Evolutionary conservation across 1,284 basidiomycete species (phyloP).

Genomic region (Leccinum cinnamomeum): DNA sequence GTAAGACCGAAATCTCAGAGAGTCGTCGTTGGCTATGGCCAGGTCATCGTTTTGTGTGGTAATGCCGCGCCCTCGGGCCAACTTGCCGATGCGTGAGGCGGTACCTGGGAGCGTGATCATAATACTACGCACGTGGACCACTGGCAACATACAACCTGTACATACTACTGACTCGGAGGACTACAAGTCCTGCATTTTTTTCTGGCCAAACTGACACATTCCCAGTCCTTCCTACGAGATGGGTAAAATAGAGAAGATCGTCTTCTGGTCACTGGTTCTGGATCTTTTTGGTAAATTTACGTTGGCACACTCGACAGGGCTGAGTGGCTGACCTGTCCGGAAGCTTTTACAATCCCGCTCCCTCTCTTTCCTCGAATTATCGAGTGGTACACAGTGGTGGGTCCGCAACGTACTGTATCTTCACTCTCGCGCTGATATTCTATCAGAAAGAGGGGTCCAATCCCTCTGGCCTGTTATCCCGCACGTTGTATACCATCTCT

Average conservation of each 20-base stretch:
- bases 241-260: slow-evolving; percentile 71
- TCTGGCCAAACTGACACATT: neutral
- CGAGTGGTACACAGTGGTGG: slow-evolving; percentile 82
- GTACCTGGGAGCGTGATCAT: neutral
- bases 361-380: slow-evolving; percentile 89
- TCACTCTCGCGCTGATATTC: neutral
- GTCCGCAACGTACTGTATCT: slow-evolving; percentile 22
- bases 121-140: neutral
- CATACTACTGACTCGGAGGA: neutral
- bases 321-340: slow-evolving; percentile 14
- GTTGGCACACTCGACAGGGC: neutral
- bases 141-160: neutral
- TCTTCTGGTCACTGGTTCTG: slow-evolving; percentile 80
- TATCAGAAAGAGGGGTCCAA: slow-evolving; percentile 67
- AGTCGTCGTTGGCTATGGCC: neutral
- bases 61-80: neutral
- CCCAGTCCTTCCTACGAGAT: slow-evolving; percentile 39
- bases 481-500: slow-evolving; percentile 64
- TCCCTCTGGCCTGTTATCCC: slow-evolving; percentile 67
- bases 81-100: neutral
- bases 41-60: neutral
- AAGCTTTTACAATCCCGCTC: slow-evolving; percentile 90
- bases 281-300: slow-evolving; percentile 71
- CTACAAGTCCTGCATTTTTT: neutral
- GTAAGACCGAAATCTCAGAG: neutral